phyloP scores from a whole-genome alignment of 805 yeast species.

The Cyberlindnera japonica region DNA sequence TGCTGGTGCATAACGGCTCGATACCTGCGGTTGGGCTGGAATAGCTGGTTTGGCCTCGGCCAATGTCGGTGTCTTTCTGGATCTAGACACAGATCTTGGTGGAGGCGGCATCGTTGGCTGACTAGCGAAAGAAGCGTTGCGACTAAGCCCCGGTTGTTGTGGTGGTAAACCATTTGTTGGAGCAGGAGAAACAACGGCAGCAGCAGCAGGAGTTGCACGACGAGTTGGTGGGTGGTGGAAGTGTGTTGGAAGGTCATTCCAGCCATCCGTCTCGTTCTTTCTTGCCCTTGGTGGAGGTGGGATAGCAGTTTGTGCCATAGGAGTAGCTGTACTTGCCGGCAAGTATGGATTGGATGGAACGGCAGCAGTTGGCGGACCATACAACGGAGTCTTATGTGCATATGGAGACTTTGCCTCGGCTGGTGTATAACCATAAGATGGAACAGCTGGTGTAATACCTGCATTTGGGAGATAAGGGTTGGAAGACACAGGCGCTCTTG shows the following conservation, averaged over 20 bases:
- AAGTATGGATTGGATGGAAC: slow-evolving; percentile 34
- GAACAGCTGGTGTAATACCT: slow-evolving; percentile 13
- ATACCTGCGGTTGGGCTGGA: slow-evolving; percentile 23
- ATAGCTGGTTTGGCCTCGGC: slow-evolving; percentile 18
- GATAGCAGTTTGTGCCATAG: slow-evolving; percentile 13
- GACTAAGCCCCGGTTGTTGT: slow-evolving; percentile 19
- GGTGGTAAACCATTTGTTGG: slow-evolving; percentile 22
- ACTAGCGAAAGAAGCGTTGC: slow-evolving; percentile 24
- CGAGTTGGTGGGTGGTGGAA: slow-evolving; percentile 36
- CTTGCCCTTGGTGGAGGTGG: slow-evolving; percentile 30
- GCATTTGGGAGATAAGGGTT: slow-evolving; percentile 18
- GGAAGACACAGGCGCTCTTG: slow-evolving; percentile 11
- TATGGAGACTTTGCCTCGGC: slow-evolving; percentile 11
- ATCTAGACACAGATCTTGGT: slow-evolving; percentile 31
- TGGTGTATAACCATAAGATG: slow-evolving; percentile 16
- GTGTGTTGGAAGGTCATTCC: slow-evolving; percentile 66
- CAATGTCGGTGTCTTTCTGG: slow-evolving; percentile 17
- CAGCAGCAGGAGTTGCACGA: slow-evolving; percentile 45
- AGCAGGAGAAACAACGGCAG: slow-evolving; percentile 33
- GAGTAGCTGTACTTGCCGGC: slow-evolving; percentile 22
- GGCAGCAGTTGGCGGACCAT: slow-evolving; percentile 20
- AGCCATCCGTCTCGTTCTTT: slow-evolving; percentile 56
- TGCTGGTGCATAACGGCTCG: slow-evolving; percentile 33
- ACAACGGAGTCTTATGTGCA: slow-evolving; percentile 9
- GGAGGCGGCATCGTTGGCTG: slow-evolving; percentile 33